Evolutionary conservation across 164 flowering plant genomes (phyloP).

Genomic region (Buxus sempervirens): DNA sequence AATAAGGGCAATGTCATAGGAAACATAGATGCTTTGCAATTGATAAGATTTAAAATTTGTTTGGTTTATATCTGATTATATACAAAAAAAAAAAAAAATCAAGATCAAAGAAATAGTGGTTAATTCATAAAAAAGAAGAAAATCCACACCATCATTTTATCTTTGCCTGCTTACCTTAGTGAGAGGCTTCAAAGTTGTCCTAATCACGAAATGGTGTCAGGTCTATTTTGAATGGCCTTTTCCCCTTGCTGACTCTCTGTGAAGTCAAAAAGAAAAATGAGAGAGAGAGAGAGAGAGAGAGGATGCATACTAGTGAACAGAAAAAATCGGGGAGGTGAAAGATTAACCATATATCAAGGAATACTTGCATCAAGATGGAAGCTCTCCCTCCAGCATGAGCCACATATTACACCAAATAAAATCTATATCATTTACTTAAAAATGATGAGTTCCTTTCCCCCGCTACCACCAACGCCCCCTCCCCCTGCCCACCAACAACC

Average conservation of each 20-base stretch:
- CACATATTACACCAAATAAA: neutral
- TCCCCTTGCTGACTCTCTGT: conserved; percentile 74
- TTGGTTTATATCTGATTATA: no score
- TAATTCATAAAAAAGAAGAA: neutral
- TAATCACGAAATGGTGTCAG: conserved; percentile 59
- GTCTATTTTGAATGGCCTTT: conserved; percentile 50
- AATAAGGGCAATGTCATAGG: no score
- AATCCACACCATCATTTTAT: neutral
- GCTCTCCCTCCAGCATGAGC: neutral
- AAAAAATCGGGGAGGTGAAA: neutral
- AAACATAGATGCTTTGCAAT: no score
- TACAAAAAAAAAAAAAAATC: no score
- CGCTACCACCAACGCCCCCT: no score
- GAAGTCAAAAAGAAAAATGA: neutral
- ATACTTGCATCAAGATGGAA: conserved; percentile 3
- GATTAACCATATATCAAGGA: neutral
- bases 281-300: neutral
- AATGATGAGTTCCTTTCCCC: no score
- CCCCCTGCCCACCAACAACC: no score
- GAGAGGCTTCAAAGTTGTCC: conserved; percentile 7
- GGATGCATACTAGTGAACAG: no score
- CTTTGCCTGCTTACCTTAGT: conserved; percentile 4
- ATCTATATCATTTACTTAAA: no score
- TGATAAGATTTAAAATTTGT: no score
- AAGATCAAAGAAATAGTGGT: no score